phyloP scores from a whole-genome alignment of 2,329 filamentous ascomycete genomes.

The Aspergillus piperis region DNA sequence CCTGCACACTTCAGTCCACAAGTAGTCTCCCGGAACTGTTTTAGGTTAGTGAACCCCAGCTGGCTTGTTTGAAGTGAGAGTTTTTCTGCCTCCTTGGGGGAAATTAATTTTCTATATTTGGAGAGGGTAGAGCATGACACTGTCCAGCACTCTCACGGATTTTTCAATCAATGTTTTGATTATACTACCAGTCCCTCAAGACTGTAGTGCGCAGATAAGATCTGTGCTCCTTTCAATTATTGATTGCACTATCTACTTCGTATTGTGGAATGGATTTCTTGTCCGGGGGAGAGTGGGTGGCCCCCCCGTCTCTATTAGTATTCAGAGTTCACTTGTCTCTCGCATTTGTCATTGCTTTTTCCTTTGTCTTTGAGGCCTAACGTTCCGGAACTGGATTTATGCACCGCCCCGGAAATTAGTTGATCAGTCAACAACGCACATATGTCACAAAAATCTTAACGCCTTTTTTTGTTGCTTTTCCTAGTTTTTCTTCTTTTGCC shows the following conservation, averaged over 20 bases:
- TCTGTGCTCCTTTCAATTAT: constrained; percentile 7
- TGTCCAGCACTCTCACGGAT: not conserved
- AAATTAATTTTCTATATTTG: constrained; percentile 10
- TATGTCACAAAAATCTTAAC: constrained; percentile 10
- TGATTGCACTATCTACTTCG: not conserved
- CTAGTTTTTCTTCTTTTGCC: not conserved
- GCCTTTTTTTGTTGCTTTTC: not conserved
- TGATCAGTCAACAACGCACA: constrained; percentile 10
- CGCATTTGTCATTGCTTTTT: not conserved
- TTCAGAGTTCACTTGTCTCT: not conserved
- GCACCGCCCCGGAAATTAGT: constrained; percentile 1
- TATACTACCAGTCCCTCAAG: not conserved
- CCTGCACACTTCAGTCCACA: not conserved
- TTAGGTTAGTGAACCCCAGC: not conserved
- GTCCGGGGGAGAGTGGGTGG: not conserved
- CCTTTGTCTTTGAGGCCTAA: not conserved
- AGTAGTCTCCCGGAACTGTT: not conserved
- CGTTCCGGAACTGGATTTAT: not conserved
- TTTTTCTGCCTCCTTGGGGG: constrained; percentile 1
- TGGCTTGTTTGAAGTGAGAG: constrained; percentile 1
- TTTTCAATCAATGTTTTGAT: not conserved
- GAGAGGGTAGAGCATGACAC: not conserved
- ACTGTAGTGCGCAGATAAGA: constrained; percentile 1
- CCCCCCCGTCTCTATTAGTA: not conserved
- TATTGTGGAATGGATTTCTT: not conserved